Percentiles rank a stretch among this genome's conserved stretches.
phyloP scores from a whole-genome alignment of 371 early-diverging fungal species.

The Circinella umbellata region DNA sequence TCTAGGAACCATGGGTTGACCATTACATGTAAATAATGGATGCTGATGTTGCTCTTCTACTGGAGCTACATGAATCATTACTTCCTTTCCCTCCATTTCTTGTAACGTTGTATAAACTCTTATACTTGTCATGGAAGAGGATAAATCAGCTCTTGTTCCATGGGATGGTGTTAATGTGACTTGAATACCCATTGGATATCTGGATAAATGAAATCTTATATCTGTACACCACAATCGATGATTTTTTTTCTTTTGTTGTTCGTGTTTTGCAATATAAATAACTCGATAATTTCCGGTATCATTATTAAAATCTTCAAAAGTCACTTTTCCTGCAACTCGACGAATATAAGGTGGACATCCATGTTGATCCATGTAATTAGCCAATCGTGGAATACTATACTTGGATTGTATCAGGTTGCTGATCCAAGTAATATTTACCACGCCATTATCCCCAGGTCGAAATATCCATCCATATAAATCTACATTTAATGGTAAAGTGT shows the following conservation, averaged over 20 bases:
- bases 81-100: slow-evolving; percentile 27
- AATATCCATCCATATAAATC: slow-evolving; percentile 68
- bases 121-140: slow-evolving; percentile 21
- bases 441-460: slow-evolving; percentile 25
- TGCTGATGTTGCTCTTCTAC: neutral
- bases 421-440: slow-evolving; percentile 9
- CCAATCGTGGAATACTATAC: neutral
- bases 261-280: slow-evolving; percentile 40
- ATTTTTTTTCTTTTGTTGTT: slow-evolving; percentile 13
- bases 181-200: slow-evolving; percentile 45
- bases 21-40: neutral
- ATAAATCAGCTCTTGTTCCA: slow-evolving; percentile 23
- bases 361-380: slow-evolving; percentile 43
- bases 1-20: neutral
- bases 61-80: neutral
- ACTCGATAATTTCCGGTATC: slow-evolving; percentile 27
- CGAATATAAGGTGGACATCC: slow-evolving; percentile 63
- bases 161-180: slow-evolving; percentile 33
- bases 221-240: slow-evolving; percentile 44
- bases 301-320: slow-evolving; percentile 34
- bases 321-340: slow-evolving; percentile 48
- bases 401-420: neutral
- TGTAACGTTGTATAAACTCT: slow-evolving; percentile 38
- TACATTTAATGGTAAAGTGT: slow-evolving; percentile 49
- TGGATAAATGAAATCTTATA: slow-evolving; percentile 36